Percentiles rank a stretch among this genome's conserved stretches.
phyloP scores from a whole-genome alignment of 768 basidiomycete genomes.

The Phlebiopsis gigantea region DNA sequence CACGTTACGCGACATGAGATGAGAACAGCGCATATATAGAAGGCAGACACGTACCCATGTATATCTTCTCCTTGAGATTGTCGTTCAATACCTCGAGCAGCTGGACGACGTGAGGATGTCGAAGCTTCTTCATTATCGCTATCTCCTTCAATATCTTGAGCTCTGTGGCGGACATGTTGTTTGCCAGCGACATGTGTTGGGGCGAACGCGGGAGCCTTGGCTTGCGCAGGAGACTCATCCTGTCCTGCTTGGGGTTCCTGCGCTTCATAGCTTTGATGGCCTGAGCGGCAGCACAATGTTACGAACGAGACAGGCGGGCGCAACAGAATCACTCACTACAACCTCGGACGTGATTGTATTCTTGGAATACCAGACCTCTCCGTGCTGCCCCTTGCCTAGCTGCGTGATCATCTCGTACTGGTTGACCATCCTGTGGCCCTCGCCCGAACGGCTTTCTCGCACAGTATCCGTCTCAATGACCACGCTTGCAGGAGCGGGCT shows the following conservation, averaged over 20 bases:
- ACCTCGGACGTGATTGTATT: slow-evolving; percentile 36
- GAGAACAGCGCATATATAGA: neutral
- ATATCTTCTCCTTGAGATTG: slow-evolving; percentile 79
- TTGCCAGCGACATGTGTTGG: slow-evolving; percentile 52
- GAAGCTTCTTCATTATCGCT: slow-evolving; percentile 97
- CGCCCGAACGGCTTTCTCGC: neutral
- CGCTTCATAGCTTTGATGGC: slow-evolving; percentile 78
- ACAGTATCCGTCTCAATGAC: neutral
- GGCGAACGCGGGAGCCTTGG: slow-evolving; percentile 37
- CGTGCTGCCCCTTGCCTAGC: slow-evolving; percentile 88
- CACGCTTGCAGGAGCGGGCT: neutral
- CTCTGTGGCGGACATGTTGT: slow-evolving; percentile 67
- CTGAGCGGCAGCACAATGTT: slow-evolving; percentile 29
- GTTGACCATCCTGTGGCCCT: slow-evolving; percentile 53
- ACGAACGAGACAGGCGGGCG: neutral
- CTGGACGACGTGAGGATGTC: slow-evolving; percentile 84
- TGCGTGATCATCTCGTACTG: slow-evolving; percentile 75
- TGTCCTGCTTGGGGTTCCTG: slow-evolving; percentile 65
- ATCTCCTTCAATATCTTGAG: slow-evolving; percentile 89
- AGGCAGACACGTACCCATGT: slow-evolving; percentile 68
- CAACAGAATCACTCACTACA: slow-evolving; percentile 40
- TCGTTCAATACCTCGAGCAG: slow-evolving; percentile 96
- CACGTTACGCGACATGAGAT: neutral
- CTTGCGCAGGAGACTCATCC: slow-evolving; percentile 43
- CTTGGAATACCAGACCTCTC: slow-evolving; percentile 76